Evolutionary conservation across 1,284 basidiomycete genomes (phyloP).

Genomic region (Puccinia novopanici): DNA sequence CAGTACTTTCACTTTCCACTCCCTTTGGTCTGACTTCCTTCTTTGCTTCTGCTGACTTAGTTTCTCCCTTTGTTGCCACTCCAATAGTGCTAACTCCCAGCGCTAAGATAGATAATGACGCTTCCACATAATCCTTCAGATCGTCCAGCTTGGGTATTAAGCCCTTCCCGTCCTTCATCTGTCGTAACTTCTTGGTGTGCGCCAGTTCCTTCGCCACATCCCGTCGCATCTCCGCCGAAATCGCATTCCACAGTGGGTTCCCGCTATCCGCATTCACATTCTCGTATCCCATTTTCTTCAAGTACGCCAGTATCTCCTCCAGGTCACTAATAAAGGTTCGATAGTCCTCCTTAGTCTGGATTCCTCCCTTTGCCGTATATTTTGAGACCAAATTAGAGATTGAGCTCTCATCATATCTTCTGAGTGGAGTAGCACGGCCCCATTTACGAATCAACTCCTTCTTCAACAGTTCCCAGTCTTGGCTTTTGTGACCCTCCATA

Average conservation of each 20-base stretch:
- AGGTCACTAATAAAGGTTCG: neutral
- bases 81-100: neutral
- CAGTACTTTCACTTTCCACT: neutral
- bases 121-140: neutral
- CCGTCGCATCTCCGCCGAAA: neutral
- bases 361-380: too few species aligned
- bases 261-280: neutral
- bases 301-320: neutral
- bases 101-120: too few species aligned
- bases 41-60: neutral
- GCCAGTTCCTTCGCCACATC: slow-evolving; percentile 3
- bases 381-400: too few species aligned
- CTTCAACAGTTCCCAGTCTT: slow-evolving; percentile 14
- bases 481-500: slow-evolving; percentile 11
- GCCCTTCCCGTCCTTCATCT: neutral
- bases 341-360: too few species aligned
- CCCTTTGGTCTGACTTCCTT: neutral
- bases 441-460: neutral
- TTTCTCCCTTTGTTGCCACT: too few species aligned
- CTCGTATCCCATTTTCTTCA: neutral
- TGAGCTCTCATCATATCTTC: too few species aligned
- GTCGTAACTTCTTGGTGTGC: neutral
- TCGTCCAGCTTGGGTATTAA: neutral
- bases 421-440: too few species aligned
- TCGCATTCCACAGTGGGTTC: neutral